Base-by-base conservation (phyloP, 2,329 filamentous ascomycete genomes). In the Talaromyces sp. region DNA sequence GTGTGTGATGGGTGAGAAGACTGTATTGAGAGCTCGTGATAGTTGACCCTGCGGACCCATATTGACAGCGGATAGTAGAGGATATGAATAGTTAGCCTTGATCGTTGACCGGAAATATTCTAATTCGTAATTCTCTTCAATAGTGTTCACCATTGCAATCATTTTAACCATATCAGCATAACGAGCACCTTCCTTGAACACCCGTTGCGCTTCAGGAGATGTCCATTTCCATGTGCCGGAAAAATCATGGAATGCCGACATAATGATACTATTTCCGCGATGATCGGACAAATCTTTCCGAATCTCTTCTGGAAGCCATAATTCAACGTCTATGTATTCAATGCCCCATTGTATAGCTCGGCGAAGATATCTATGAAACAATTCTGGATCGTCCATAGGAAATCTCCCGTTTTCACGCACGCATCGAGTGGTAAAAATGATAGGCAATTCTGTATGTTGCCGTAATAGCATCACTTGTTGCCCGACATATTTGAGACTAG, bases 231-330 rank as follows among this genome's bases (percentile, higher is more conserved):
- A 93, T 0, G 80, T 86, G 1, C 89, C 89, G 0, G 89, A 91
- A 67, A 93, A 93, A 75, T 94, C 90, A 70, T 95, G 91, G 67
- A 93, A 94, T 11, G 91, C 90, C n/a, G 89, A 93, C 78, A 95
- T 91, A 72, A 96, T 91, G 63, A 87, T 88, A 67, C 88, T 93
- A 73, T 85, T 89, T 2, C 89, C 89, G 63, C 87, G 87, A 56
- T 83, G 80, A 64, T 88, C 83, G 55, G 84, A 87, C 9, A 95
- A 74, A 60, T 78, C 81, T 62, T 80, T 80, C 62, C 90, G 81
- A 57, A 95, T 89, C 6, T 83, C 78, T 69, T 92, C 89, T 1
- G 90, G 90, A 37, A 95, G 80, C 89, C 90, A 94, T 39, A 95
- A 76, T 75, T 95, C 90, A 54, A 95, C 89, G 67, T 96, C 90